Conservation (phyloP, 352 stramenopile genomes). For the Blastocystis sp. region DNA sequence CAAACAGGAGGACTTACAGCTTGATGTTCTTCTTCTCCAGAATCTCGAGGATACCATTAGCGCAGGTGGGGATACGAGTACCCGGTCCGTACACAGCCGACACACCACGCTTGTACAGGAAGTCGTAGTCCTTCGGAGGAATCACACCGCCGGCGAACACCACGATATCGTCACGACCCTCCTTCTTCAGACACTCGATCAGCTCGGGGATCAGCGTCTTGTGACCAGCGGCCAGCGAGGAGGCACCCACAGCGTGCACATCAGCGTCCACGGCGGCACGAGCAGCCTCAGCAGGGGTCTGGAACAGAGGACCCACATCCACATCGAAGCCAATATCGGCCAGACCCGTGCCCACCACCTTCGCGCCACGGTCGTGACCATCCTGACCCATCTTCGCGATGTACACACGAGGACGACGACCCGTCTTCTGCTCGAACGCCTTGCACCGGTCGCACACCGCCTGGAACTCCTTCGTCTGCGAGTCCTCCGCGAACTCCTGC, state of each 20-base stretch:
- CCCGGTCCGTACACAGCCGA: slow-evolving; percentile 89
- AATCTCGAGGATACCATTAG: slow-evolving; percentile 71
- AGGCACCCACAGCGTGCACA: slow-evolving; percentile 86
- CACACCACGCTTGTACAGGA: slow-evolving; percentile 85
- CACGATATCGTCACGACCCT: slow-evolving; percentile 85
- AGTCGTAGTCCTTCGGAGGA: slow-evolving; percentile 90
- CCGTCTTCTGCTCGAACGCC: slow-evolving; percentile 85
- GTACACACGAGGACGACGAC: slow-evolving; percentile 86
- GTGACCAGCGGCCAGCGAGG: slow-evolving; percentile 87
- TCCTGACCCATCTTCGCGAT: slow-evolving; percentile 93
- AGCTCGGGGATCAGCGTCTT: slow-evolving; percentile 88
- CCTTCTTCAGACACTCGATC: slow-evolving; percentile 84
- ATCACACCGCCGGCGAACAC: slow-evolving; percentile 92
- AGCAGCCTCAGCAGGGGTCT: slow-evolving; percentile 81
- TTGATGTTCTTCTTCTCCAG: slow-evolving; percentile 69
- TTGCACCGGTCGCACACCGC: slow-evolving; percentile 82
- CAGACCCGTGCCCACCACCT: slow-evolving; percentile 91
- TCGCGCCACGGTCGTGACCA: slow-evolving; percentile 91
- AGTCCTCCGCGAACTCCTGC: slow-evolving; percentile 74
- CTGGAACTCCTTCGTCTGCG: slow-evolving; percentile 82
- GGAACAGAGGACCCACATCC: slow-evolving; percentile 91
- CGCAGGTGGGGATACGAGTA: slow-evolving; percentile 83
- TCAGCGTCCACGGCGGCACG: slow-evolving; percentile 88
- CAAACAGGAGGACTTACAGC: slow-evolving; percentile 25
- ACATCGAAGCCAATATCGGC: slow-evolving; percentile 95